Conservation (phyloP, 164 flowering plant genomes). For the Kalanchoe fedtschenkoi region DNA sequence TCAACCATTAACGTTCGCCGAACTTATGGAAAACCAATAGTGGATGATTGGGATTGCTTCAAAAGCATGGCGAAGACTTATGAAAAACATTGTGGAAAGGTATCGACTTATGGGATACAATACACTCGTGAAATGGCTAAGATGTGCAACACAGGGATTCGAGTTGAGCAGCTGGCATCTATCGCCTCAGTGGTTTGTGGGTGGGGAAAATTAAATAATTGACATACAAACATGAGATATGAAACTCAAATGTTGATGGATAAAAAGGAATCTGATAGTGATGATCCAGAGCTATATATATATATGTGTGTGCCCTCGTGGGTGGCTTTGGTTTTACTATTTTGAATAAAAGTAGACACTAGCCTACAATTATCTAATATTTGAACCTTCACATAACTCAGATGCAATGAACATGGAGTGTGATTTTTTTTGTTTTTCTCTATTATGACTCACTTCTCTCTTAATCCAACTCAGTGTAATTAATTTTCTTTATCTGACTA, state of each 20-base stretch:
- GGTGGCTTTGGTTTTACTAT: no score
- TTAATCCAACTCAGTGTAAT: no score
- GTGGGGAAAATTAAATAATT: neutral
- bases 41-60: conserved; percentile 39
- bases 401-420: no score
- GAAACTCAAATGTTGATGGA: neutral
- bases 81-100: conserved; percentile 26
- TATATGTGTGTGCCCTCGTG: no score
- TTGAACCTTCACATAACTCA: no score
- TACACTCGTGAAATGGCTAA: conserved; percentile 32
- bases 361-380: no score
- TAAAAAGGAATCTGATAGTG: neutral
- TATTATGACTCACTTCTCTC: no score
- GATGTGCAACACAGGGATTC: conserved; percentile 38
- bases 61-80: conserved; percentile 26
- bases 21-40: conserved; percentile 27
- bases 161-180: conserved; percentile 19
- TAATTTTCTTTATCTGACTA: no score
- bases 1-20: conserved; percentile 13
- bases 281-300: no score
- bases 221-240: neutral
- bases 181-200: conserved; percentile 27
- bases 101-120: conserved; percentile 31
- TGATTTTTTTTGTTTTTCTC: no score
- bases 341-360: no score